phyloP scores from a whole-genome alignment of 2,329 filamentous ascomycete species.

The Ophiostoma triangulosporum region DNA sequence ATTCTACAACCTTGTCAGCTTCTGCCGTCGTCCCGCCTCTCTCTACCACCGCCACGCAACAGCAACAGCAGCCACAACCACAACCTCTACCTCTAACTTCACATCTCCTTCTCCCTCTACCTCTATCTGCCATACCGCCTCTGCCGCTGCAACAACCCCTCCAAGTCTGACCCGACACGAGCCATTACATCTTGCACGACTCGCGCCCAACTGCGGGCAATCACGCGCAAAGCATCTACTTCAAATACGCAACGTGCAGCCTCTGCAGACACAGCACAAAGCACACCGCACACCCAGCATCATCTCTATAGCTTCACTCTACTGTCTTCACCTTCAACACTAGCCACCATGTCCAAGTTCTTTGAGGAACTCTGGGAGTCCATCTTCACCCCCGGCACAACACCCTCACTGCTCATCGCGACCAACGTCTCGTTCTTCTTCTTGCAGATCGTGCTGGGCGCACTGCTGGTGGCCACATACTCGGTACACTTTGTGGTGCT shows the following conservation, averaged over 20 bases:
- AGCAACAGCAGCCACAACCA: not conserved
- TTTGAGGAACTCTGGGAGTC: conserved; percentile 74
- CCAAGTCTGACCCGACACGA: not conserved
- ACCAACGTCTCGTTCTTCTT: conserved; percentile 82
- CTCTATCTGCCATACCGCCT: not conserved
- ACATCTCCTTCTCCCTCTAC: too few species aligned
- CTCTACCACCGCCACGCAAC: not conserved
- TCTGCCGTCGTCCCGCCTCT: not conserved
- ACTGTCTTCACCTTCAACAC: too few species aligned
- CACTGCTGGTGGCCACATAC: conserved; percentile 66
- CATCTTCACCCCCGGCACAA: conserved; percentile 86
- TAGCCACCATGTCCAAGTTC: conserved; percentile 42
- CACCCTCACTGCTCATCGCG: conserved; percentile 73
- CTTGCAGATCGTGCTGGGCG: conserved; percentile 65
- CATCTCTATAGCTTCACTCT: not conserved
- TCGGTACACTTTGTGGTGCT: conserved; percentile 82
- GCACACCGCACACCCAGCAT: not conserved
- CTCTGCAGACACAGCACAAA: not conserved
- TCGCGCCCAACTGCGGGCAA: not conserved
- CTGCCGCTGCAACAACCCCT: not conserved
- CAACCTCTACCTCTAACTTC: not conserved
- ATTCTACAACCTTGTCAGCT: not conserved
- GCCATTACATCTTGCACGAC: not conserved
- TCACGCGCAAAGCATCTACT: not conserved
- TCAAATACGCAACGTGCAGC: not conserved